Evolutionary conservation across 306 rosid genomes (phyloP), one percentile per base, ranked within the genome.

Genomic region (Quercus bicolor): DNA sequence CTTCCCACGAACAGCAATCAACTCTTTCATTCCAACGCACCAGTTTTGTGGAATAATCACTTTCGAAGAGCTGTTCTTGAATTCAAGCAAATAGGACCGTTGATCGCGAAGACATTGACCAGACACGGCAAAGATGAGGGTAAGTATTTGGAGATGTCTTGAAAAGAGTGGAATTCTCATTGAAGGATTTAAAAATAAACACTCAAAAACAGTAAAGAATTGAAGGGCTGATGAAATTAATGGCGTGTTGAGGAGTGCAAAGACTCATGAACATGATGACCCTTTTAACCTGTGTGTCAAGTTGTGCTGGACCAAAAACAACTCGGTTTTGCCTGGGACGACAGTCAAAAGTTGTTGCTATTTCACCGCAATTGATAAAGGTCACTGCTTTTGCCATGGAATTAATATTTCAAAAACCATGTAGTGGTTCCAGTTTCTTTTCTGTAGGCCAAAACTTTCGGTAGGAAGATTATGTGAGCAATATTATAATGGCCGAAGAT

Each of bases 1-100:
- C 94, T 1, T 1, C 23, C 97, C 94, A 90, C 97, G 37, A 20
- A 73, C 91, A 80, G 19, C 76, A 80, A 64, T 83, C 77, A 5
- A 33, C 31, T 20, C 12, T 79, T 40, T 24, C 78, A 0, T 69
- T 33, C 91, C 91, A 87, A 3, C 5, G n/a, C 40, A 1, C 31
- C 8, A 85, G 51, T 26, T 80, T 79, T 9, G 6, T 69, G 24
- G 88, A 82, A 2, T 0, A 0, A 2, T 11, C 0, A 33, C 10
- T 0, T 4, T 3, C 0, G 3, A 51, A 66, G 68, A 82, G 80
- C 3, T 11, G 2, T 73, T 77, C 85, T 76, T 82, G 34, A 82
- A 52, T 23, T 74, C 37, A 2, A 82, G 74, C 74, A 81, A 52
- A 73, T 75, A 66, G 24, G 51, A 19, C 2, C 57, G 43, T 77